Evolutionary conservation across 306 rosid species (phyloP).

Genomic region (Hippophae gyantsensis): DNA sequence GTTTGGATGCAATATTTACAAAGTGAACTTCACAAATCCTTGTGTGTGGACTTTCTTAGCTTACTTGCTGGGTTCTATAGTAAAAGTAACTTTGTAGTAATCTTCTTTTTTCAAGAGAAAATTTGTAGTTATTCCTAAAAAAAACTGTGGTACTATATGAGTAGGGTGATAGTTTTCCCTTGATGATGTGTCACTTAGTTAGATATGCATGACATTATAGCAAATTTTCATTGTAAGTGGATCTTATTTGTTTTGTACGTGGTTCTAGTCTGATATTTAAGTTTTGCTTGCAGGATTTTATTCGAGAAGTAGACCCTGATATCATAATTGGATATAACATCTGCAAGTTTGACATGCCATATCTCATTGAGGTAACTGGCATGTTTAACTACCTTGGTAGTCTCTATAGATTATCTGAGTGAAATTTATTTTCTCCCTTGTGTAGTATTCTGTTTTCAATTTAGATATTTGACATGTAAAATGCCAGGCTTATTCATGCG

Average conservation of each 20-base stretch:
- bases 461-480: not conserved
- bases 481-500: conserved; percentile 7
- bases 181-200: not conserved
- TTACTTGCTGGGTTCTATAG: too few relatives aligned
- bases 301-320: conserved; percentile 88
- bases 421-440: conserved; percentile 1
- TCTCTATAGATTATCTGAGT: conserved; percentile 2
- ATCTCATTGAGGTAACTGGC: conserved; percentile 71
- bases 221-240: conserved; percentile 4
- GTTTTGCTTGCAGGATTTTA: conserved; percentile 57
- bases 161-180: too few relatives aligned
- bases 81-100: too few relatives aligned
- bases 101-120: too few relatives aligned
- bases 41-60: too few relatives aligned
- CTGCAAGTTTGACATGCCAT: conserved; percentile 96
- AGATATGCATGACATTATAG: not conserved
- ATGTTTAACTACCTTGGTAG: not conserved
- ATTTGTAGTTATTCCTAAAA: too few relatives aligned
- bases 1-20: not conserved
- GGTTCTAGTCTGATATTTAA: conserved; percentile 17
- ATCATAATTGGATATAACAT: conserved; percentile 94
- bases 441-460: not conserved
- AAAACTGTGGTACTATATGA: too few relatives aligned
- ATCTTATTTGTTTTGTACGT: conserved; percentile 1
- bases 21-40: too few relatives aligned